Conservation (phyloP, 1,284 basidiomycete genomes). For the Irpex sp. region DNA sequence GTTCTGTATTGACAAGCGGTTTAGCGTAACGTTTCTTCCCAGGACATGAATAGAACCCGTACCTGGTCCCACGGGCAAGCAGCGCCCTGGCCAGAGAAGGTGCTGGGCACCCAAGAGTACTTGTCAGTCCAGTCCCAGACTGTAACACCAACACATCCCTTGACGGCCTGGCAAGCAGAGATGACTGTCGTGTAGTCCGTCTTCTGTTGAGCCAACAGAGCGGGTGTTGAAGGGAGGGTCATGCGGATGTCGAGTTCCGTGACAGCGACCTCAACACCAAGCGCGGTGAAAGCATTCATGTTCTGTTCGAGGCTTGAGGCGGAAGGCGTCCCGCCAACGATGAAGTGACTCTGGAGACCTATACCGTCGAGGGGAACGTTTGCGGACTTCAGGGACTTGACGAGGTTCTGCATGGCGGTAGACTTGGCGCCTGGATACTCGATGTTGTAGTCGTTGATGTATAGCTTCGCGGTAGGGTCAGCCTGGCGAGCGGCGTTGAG, state of each 20-base stretch:
- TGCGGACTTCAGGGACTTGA: slow-evolving; percentile 36
- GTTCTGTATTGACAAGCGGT: slow-evolving; percentile 13
- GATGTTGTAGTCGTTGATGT: slow-evolving; percentile 55
- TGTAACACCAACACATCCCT: slow-evolving; percentile 43
- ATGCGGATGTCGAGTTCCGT: slow-evolving; percentile 56
- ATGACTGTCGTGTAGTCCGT: slow-evolving; percentile 44
- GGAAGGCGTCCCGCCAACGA: slow-evolving; percentile 42
- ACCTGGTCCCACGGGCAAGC: slow-evolving; percentile 29
- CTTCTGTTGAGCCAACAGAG: slow-evolving; percentile 45
- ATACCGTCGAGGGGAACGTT: slow-evolving; percentile 47
- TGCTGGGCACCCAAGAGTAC: slow-evolving; percentile 33
- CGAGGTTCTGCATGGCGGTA: slow-evolving; percentile 42
- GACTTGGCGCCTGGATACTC: slow-evolving; percentile 37
- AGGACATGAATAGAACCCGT: not conserved
- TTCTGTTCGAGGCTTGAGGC: slow-evolving; percentile 31
- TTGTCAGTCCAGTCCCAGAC: slow-evolving; percentile 50
- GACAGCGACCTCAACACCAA: slow-evolving; percentile 53
- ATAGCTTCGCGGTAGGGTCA: slow-evolving; percentile 37
- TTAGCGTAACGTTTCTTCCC: not conserved
- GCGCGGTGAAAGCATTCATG: slow-evolving; percentile 41
- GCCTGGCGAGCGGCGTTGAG: slow-evolving; percentile 41
- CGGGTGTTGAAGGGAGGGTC: slow-evolving; percentile 44
- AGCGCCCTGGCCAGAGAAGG: slow-evolving; percentile 33
- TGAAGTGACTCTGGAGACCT: slow-evolving; percentile 48
- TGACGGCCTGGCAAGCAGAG: slow-evolving; percentile 39